Percentiles rank a stretch among this genome's conserved stretches.
Conservation (phyloP, 805 yeast species). For the Ogataea paradorogensis region DNA sequence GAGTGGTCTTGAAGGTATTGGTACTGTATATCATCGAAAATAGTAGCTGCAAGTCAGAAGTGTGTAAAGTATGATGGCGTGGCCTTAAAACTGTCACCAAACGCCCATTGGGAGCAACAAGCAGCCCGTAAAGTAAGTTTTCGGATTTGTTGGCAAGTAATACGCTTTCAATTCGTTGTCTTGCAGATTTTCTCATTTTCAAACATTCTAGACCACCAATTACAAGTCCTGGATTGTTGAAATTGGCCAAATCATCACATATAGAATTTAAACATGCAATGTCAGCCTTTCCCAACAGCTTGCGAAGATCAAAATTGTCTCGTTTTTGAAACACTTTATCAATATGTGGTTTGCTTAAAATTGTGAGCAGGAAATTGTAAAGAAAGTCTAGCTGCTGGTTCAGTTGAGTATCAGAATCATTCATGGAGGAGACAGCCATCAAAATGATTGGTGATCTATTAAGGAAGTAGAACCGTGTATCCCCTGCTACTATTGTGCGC, state of each 20-base stretch:
- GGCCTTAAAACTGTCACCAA: slow-evolving; percentile 75
- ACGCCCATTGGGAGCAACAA: slow-evolving; percentile 62
- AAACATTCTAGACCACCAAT: slow-evolving; percentile 66
- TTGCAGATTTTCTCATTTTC: slow-evolving; percentile 51
- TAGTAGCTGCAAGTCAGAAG: slow-evolving; percentile 75
- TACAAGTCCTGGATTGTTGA: slow-evolving; percentile 55
- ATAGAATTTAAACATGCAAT: slow-evolving; percentile 65
- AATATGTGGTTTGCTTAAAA: slow-evolving; percentile 78
- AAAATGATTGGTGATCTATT: slow-evolving; percentile 68
- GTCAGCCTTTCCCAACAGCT: slow-evolving; percentile 72
- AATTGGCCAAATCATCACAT: slow-evolving; percentile 47
- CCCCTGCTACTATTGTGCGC: slow-evolving; percentile 49
- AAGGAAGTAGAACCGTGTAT: slow-evolving; percentile 52
- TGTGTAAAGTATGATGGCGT: slow-evolving; percentile 69
- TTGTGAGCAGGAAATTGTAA: slow-evolving; percentile 76
- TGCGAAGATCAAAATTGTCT: slow-evolving; percentile 79
- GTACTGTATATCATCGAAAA: slow-evolving; percentile 67
- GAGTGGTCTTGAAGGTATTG: slow-evolving; percentile 40
- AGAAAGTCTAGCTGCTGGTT: slow-evolving; percentile 66
- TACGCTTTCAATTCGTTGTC: slow-evolving; percentile 57
- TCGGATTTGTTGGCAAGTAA: slow-evolving; percentile 47
- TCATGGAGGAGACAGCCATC: slow-evolving; percentile 61
- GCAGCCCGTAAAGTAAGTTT: slow-evolving; percentile 70
- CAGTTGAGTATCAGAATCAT: slow-evolving; percentile 51
- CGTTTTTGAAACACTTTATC: slow-evolving; percentile 63